Conservation (phyloP, 176 grass and related monocot species). For the Avena insularis region DNA sequence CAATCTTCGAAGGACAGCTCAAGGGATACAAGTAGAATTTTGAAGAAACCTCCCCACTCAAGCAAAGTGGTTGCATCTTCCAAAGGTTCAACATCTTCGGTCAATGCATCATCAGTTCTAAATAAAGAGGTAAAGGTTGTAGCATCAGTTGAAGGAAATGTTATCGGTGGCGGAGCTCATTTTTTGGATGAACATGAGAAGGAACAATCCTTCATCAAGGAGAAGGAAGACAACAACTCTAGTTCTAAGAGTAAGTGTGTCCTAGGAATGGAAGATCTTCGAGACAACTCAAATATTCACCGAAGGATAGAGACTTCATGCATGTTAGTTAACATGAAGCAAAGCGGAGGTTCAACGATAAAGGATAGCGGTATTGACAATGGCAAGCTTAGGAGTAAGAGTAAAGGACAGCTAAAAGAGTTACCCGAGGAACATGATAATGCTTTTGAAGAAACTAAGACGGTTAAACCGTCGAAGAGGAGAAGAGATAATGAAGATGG, state of each 20-base stretch:
- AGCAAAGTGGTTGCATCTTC: background rate
- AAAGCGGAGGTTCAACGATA: no score
- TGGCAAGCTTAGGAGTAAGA: background rate
- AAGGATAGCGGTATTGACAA: background rate
- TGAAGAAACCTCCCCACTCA: background rate
- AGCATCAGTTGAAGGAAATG: background rate
- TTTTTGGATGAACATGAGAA: background rate
- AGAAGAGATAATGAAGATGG: background rate
- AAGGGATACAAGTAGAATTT: background rate
- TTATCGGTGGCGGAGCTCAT: background rate
- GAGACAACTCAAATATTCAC: background rate
- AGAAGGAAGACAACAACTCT: background rate
- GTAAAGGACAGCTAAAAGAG: background rate
- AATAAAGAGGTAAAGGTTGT: background rate
- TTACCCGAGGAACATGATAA: background rate
- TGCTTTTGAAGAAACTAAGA: background rate
- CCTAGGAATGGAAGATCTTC: background rate
- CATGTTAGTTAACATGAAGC: background rate
- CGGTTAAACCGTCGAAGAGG: background rate
- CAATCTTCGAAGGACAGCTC: background rate
- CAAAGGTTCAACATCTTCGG: background rate
- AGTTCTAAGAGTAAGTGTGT: background rate
- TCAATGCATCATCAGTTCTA: background rate
- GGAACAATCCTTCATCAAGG: background rate
- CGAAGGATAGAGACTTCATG: background rate